Evolutionary conservation across 2,329 filamentous ascomycete species (phyloP).

Genomic region (Elsinoe arachidis): DNA sequence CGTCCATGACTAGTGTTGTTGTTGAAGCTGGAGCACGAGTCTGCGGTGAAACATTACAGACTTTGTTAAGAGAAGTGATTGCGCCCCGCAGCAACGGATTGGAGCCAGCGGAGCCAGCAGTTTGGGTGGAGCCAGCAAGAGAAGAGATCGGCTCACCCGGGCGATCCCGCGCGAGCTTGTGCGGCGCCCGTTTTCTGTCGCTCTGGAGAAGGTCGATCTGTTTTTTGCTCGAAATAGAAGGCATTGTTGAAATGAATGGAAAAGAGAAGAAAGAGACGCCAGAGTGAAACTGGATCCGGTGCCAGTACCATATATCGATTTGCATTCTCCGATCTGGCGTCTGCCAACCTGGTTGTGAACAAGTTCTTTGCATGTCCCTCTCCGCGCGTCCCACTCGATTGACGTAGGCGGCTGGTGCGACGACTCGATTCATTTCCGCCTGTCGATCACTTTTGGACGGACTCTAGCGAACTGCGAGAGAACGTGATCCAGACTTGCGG

Average conservation of each 20-base stretch:
- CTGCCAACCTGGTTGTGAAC: not conserved
- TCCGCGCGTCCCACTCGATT: not conserved
- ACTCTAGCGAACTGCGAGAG: not conserved
- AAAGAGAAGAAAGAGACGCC: not conserved
- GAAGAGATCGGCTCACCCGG: not conserved
- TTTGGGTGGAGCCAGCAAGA: too few relatives aligned
- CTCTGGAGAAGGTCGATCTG: not conserved
- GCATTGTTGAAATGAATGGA: not conserved
- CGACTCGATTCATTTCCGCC: constrained; percentile 1
- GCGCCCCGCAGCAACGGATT: not conserved
- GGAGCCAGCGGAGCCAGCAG: too few relatives aligned
- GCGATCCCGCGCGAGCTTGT: not conserved
- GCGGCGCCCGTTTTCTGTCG: constrained; percentile 5
- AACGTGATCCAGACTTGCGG: not conserved
- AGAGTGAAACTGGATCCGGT: not conserved
- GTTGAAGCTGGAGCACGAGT: not conserved
- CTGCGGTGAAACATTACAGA: constrained; percentile 10
- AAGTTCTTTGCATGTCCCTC: not conserved
- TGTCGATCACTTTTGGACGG: not conserved
- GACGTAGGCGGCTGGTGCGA: constrained; percentile 6
- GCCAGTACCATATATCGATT: not conserved
- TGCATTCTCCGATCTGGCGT: not conserved
- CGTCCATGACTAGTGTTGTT: constrained; percentile 1
- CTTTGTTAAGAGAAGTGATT: constrained; percentile 3
- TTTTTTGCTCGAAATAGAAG: not conserved